A percentile compares a stretch with the other conserved stretches of the same genome.
Conservation (phyloP, 208 protist genomes). For the Trichomonas tenax region DNA sequence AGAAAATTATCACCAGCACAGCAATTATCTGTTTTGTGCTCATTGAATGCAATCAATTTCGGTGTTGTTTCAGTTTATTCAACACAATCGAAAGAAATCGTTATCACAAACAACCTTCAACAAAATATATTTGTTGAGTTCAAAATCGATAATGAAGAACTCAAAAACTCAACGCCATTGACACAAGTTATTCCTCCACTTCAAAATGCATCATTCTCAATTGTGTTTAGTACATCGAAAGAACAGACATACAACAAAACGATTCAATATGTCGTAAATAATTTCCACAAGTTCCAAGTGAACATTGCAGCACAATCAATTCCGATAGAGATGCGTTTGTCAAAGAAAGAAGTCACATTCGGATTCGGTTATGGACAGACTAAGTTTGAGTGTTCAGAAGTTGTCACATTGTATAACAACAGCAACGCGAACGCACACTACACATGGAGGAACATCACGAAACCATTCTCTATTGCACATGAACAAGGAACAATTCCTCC, state of each 20-base stretch:
- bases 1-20: not conserved
- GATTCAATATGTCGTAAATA: not conserved
- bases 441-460: not conserved
- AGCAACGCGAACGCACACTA: not conserved
- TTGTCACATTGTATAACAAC: not conserved
- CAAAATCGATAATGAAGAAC: not conserved
- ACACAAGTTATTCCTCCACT: not conserved
- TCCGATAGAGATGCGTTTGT: not conserved
- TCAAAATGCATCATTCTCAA: not conserved
- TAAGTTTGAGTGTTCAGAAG: not conserved
- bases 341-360: not conserved
- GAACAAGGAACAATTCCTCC: not conserved
- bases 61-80: not conserved
- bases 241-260: not conserved
- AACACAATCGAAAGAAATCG: not conserved
- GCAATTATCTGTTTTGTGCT: not conserved
- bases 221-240: not conserved
- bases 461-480: not conserved
- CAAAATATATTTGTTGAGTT: constrained; percentile 17
- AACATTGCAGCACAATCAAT: not conserved
- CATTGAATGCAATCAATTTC: not conserved
- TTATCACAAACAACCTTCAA: not conserved
- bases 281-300: not conserved
- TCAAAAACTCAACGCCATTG: not conserved
- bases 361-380: not conserved